A percentile compares a stretch with the other conserved stretches of the same genome.
Evolutionary conservation across 371 early-diverging fungal genomes (phyloP).

Genomic region (Mucor velutinosus): DNA sequence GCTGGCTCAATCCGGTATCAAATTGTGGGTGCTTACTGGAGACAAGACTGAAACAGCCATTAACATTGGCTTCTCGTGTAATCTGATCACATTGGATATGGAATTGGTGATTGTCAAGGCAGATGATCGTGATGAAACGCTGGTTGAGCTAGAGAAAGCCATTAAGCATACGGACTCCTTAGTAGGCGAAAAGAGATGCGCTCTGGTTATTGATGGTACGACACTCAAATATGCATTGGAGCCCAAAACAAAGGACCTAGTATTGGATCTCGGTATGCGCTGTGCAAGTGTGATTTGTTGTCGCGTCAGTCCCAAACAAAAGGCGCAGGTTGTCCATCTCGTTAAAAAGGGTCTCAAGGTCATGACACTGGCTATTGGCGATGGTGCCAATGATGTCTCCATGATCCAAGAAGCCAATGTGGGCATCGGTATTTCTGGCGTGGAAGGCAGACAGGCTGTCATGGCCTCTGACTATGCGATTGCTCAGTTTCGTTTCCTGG

Average conservation of each 20-base stretch:
- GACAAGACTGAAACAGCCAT: conserved; percentile 99
- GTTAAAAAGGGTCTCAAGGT: conserved; percentile 63
- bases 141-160: conserved; percentile 44
- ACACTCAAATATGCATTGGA: conserved; percentile 82
- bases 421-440: conserved; percentile 92
- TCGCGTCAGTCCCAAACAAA: conserved; percentile 91
- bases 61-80: conserved; percentile 91
- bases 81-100: conserved; percentile 68
- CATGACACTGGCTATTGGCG: conserved; percentile 85
- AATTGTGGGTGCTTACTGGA: conserved; percentile 98
- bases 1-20: conserved; percentile 90
- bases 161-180: conserved; percentile 16
- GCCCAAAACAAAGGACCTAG: conserved; percentile 48
- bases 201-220: conserved; percentile 90
- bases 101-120: conserved; percentile 69
- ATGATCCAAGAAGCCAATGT: conserved; percentile 94
- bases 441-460: conserved; percentile 91
- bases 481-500: conserved; percentile 79
- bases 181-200: conserved; percentile 36
- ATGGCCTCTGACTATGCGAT: conserved; percentile 91
- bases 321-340: conserved; percentile 78
- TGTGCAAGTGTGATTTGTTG: conserved; percentile 83
- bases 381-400: conserved; percentile 93
- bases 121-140: conserved; percentile 58
- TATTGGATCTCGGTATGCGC: conserved; percentile 70